Conservation (phyloP, 164 flowering plant species). For the Hamamelis virginiana region DNA sequence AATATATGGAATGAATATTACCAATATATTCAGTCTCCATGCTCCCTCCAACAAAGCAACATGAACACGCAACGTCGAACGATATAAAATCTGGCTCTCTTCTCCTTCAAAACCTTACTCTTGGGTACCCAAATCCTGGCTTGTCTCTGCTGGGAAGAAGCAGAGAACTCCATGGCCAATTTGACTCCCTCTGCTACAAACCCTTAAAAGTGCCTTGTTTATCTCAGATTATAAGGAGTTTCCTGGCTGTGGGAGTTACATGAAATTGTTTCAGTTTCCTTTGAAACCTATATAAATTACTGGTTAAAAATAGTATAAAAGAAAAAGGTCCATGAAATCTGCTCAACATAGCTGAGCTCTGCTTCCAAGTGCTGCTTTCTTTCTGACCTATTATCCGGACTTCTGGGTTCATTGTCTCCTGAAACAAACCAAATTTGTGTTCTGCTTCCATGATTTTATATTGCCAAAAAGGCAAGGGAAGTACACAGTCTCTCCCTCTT, state of each 20-base stretch:
- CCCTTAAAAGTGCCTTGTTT: conserved; percentile 1
- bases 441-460: conserved; percentile 22
- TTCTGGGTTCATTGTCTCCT: conserved; percentile 27
- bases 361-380: conserved; percentile 14
- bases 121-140: conserved; percentile 18
- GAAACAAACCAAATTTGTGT: conserved; percentile 1
- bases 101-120: conserved; percentile 29
- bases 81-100: conserved; percentile 43
- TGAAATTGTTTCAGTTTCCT: conserved; percentile 6
- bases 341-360: too few relatives aligned
- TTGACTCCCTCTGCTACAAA: background rate
- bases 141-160: conserved; percentile 18
- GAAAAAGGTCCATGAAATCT: too few relatives aligned
- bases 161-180: conserved; percentile 21
- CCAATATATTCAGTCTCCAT: conserved; percentile 16
- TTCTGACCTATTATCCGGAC: conserved; percentile 19
- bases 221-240: background rate
- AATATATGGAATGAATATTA: background rate
- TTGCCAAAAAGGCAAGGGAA: conserved; percentile 20
- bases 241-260: background rate
- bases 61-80: conserved; percentile 39
- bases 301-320: too few relatives aligned
- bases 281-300: too few relatives aligned
- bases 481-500: background rate
- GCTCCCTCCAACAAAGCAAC: conserved; percentile 48